A percentile compares a stretch with the other conserved stretches of the same genome.
These are phyloP conservation scores for Microdochium nivale DNA, from an alignment of 2,329 filamentous ascomycete species.

Conservation along the genomic window DNA sequence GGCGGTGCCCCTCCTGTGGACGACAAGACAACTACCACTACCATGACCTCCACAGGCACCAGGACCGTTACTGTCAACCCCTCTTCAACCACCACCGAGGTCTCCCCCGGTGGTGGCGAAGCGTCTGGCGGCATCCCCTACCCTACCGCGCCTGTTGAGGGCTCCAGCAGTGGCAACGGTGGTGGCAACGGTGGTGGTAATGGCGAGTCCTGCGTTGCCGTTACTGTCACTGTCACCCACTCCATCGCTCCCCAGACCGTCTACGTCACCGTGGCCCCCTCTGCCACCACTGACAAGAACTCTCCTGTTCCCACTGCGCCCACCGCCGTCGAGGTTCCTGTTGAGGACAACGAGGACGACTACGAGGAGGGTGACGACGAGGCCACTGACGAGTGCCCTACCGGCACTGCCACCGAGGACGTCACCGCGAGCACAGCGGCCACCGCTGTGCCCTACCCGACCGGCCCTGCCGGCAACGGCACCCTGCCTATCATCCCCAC, in stretches of 20 bases:
- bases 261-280: slow-evolving; percentile 15
- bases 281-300: not conserved
- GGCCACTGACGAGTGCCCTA: slow-evolving; percentile 1
- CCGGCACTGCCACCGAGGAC: not conserved
- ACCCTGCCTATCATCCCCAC: slow-evolving; percentile 5
- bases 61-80: slow-evolving; percentile 18
- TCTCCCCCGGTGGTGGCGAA: slow-evolving; percentile 1
- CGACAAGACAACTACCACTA: slow-evolving; percentile 16
- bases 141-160: not conserved
- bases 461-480: slow-evolving; percentile 3
- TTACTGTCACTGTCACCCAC: slow-evolving; percentile 21
- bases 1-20: slow-evolving; percentile 8
- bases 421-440: not conserved
- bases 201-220: slow-evolving; percentile 7
- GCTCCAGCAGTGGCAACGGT: not conserved
- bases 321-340: not conserved
- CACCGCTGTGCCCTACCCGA: slow-evolving; percentile 2
- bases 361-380: not conserved
- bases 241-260: slow-evolving; percentile 18
- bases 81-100: slow-evolving; percentile 3
- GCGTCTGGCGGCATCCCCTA: not conserved
- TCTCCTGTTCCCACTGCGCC: not conserved
- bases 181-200: not conserved
- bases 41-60: slow-evolving; percentile 19
- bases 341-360: not conserved